Base-by-base conservation (phyloP, 2,329 filamentous ascomycete species). In the Phoma herbarum region DNA sequence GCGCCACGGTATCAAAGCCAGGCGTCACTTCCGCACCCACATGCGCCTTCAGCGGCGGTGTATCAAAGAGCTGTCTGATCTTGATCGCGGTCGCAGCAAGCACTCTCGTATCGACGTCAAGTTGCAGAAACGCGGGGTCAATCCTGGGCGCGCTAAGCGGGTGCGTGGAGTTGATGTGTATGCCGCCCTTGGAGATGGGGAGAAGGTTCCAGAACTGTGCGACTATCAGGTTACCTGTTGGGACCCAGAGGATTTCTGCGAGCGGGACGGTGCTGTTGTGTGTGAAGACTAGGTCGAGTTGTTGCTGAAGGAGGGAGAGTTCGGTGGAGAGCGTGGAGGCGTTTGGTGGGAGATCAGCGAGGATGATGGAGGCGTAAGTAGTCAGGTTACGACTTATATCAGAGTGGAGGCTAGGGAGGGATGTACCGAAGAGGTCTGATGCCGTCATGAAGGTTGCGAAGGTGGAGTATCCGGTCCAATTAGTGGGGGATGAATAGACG, bases 281-380 rank as follows among this genome's bases (percentile, higher is more conserved):
- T 11, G 47, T 26, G 68, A 84, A 84, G 16, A 85, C 76, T 10
- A 85, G 71, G 48, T 82, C 77, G 59, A 84, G 75, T 67, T 85
- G 82, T 3, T 81, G 69, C 8, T 69, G 68, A 20, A 85, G 74
- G 1, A 83, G 67, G 14, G 68, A 2, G 63, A 59, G 45, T 68
- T 49, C 1, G 52, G 44, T n/a, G n/a, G n/a, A n/a, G n/a, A n/a
- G n/a, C n/a, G n/a, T n/a, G n/a, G n/a, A n/a, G n/a, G n/a, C n/a
- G 45, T 68, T 49, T 2, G 52, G 44, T 6, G 63, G 59, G 14
- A 60, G 64, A 44, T 71, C 65, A 18, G 65, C 49, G 23, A 70
- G 49, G 16, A 74, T 71, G 10, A 53, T 47, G 5, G 59, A 26
- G 16, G 75, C 74, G 49, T 75, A 78, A 8, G 52, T 42, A n/a